phyloP scores from a whole-genome alignment of 371 early-diverging fungal species.

The Mortierella sp. region DNA sequence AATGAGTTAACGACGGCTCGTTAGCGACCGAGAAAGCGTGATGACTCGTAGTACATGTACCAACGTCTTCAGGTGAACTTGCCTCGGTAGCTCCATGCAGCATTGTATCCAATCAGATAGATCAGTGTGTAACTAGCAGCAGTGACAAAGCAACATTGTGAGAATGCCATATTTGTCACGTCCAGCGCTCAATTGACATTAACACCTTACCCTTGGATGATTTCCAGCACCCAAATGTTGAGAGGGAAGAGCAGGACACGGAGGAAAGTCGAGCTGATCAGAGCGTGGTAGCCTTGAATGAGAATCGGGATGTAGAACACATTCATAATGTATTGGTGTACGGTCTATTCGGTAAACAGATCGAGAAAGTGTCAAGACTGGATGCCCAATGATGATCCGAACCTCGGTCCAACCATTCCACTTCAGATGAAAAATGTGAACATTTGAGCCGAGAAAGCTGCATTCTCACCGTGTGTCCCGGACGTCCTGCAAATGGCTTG shows the following conservation, averaged over 20 bases:
- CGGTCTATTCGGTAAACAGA: slow-evolving; percentile 16
- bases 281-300: slow-evolving; percentile 41
- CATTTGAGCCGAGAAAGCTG: no score
- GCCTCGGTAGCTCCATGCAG: slow-evolving; percentile 53
- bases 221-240: slow-evolving; percentile 52
- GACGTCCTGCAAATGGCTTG: slow-evolving; percentile 50
- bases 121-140: slow-evolving; percentile 44
- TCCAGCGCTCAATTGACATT: no score
- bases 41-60: neutral
- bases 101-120: slow-evolving; percentile 50
- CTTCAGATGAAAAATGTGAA: no score
- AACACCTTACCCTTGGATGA: slow-evolving; percentile 52
- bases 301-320: slow-evolving; percentile 53
- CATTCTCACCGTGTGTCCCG: slow-evolving; percentile 49
- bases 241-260: slow-evolving; percentile 49
- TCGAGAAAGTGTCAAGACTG: neutral
- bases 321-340: slow-evolving; percentile 54
- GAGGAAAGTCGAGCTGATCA: slow-evolving; percentile 28
- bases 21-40: neutral
- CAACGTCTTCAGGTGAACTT: neutral
- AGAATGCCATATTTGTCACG: no score
- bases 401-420: no score
- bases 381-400: no score
- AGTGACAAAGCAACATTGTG: no score
- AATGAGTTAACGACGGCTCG: neutral